These are phyloP conservation scores for Salix udensis DNA, from an alignment of 345 rosid species.

Conservation along the genomic window DNA sequence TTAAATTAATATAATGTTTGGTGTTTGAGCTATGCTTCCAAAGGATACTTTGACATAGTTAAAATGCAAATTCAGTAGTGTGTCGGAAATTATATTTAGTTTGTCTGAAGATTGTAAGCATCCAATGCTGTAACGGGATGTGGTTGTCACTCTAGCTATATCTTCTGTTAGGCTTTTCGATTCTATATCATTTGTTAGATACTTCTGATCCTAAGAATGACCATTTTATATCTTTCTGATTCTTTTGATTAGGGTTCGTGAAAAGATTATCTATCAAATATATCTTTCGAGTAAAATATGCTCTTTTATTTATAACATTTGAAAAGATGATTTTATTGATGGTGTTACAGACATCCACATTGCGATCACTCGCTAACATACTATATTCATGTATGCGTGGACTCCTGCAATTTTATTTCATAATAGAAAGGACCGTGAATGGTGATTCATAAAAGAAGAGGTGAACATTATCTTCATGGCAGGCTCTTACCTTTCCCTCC, in stretches of 20 bases:
- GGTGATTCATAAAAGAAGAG: background rate
- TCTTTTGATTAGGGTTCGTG: background rate
- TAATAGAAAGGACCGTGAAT: background rate
- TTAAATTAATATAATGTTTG: no score
- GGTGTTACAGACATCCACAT: background rate
- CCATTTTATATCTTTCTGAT: background rate
- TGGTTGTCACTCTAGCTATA: background rate
- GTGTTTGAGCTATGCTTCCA: no score
- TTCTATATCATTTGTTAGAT: background rate
- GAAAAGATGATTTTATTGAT: background rate
- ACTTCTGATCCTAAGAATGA: background rate
- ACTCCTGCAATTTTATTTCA: slow-evolving; percentile 19
- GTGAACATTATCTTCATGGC: slow-evolving; percentile 25
- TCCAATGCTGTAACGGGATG: background rate
- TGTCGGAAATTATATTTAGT: no score
- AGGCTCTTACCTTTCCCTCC: background rate
- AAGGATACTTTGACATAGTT: no score
- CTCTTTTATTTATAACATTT: background rate
- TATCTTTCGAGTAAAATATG: no score
- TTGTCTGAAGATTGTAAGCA: background rate
- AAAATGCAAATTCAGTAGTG: no score
- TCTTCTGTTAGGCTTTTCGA: background rate
- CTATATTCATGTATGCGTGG: background rate
- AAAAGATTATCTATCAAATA: background rate
- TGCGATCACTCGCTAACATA: background rate